These are phyloP conservation scores for Closterium sp. DNA, from an alignment of 139 green algal species.

Conservation along the genomic window DNA sequence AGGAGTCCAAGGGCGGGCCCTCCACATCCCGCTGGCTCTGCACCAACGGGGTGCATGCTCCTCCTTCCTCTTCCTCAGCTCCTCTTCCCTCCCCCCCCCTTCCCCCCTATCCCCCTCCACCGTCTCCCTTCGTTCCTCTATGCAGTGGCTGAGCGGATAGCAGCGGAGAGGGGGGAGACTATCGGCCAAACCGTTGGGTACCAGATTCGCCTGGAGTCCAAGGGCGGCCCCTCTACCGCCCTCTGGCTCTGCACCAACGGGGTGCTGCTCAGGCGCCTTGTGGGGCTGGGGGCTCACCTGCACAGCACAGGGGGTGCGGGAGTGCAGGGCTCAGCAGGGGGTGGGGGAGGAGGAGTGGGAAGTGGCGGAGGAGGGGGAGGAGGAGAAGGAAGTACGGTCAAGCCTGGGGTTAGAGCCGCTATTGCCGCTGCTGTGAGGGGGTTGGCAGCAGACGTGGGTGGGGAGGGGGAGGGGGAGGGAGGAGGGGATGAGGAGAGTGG, in stretches of 20 bases:
- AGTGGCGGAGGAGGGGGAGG: neutral
- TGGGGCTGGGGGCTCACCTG: neutral
- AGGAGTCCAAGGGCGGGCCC: too few species aligned
- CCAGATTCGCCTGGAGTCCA: slow-evolving; percentile 55
- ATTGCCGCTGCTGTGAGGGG: neutral
- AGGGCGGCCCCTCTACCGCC: slow-evolving; percentile 4
- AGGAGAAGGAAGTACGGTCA: neutral
- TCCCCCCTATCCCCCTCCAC: neutral
- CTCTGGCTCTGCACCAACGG: slow-evolving; percentile 71
- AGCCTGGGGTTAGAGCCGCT: neutral
- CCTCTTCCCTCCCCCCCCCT: too few species aligned
- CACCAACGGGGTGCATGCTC: too few species aligned
- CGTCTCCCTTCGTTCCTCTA: neutral
- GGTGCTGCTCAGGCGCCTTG: slow-evolving; percentile 58
- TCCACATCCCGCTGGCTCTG: too few species aligned
- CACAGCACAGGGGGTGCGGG: neutral
- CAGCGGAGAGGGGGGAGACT: neutral
- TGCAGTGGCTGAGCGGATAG: neutral
- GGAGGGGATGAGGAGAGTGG: neutral
- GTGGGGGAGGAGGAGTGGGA: neutral
- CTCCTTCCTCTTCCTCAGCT: too few species aligned
- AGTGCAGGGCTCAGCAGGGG: neutral
- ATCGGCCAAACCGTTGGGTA: neutral
- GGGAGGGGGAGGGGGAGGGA: neutral
- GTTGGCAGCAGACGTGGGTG: neutral